phyloP scores from a whole-genome alignment of 352 stramenopile genomes.

The Phytophthora chlamydospora region DNA sequence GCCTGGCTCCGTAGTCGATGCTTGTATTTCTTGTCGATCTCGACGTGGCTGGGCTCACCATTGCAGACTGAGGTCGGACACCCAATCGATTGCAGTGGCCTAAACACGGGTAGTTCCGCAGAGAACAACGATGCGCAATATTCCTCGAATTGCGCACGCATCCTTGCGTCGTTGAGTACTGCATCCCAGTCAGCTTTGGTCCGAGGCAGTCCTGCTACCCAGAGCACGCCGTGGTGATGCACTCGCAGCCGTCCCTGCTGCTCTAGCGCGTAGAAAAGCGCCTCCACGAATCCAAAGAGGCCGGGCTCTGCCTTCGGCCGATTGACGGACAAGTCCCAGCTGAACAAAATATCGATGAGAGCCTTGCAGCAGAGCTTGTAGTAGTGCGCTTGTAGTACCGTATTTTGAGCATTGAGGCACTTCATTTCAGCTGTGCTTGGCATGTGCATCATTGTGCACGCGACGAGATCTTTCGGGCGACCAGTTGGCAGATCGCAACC shows the following conservation, averaged over 20 bases:
- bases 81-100: constrained; percentile 3
- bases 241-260: constrained; percentile 29
- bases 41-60: neutral
- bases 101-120: constrained; percentile 19
- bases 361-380: constrained; percentile 9
- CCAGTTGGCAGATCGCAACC: constrained; percentile 10
- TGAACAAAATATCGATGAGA: constrained; percentile 10
- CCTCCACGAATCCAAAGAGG: constrained; percentile 28
- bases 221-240: constrained; percentile 33
- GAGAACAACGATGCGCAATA: constrained; percentile 36
- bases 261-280: constrained; percentile 29
- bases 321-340: constrained; percentile 17
- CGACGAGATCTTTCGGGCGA: constrained; percentile 1
- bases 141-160: constrained; percentile 14
- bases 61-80: neutral
- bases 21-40: constrained; percentile 28
- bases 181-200: constrained; percentile 31
- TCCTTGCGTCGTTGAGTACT: neutral
- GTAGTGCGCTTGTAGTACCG: constrained; percentile 14
- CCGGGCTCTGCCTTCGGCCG: constrained; percentile 25
- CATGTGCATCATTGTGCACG: constrained; percentile 3
- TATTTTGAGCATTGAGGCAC: neutral
- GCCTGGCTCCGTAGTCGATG: neutral
- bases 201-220: constrained; percentile 31
- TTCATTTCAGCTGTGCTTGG: neutral